phyloP scores from a whole-genome alignment of 2,329 filamentous ascomycete genomes.

The Colletotrichum sp. region DNA sequence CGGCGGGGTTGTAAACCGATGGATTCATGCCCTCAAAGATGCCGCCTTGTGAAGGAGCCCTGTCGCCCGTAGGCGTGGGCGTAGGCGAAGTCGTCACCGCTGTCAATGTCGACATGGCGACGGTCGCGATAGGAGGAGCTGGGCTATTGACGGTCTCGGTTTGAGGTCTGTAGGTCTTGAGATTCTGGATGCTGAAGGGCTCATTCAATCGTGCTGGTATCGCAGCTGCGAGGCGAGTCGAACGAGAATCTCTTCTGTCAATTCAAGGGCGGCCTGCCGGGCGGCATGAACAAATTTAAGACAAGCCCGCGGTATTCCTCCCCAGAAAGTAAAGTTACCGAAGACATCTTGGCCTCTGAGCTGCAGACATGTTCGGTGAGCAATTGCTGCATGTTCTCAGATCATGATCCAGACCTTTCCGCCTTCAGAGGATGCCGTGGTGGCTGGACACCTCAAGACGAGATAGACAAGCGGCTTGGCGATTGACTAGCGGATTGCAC shows the following conservation, averaged over 20 bases:
- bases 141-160: neutral
- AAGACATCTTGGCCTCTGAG: neutral
- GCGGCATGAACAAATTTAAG: neutral
- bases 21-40: slow-evolving; percentile 76
- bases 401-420: neutral
- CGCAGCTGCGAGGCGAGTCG: neutral
- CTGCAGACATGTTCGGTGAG: neutral
- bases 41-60: slow-evolving; percentile 55
- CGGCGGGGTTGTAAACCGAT: slow-evolving; percentile 69
- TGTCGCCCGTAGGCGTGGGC: slow-evolving; percentile 28
- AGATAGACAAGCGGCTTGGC: neutral
- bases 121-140: neutral
- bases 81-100: neutral
- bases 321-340: neutral
- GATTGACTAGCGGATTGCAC: neutral
- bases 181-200: neutral
- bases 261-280: rapidly evolving
- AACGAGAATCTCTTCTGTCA: neutral
- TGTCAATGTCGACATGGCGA: neutral
- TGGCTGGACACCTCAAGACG: neutral
- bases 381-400: neutral
- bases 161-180: neutral
- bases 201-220: neutral
- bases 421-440: neutral
- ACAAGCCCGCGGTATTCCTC: neutral